Conservation (phyloP, 768 basidiomycete species). For the Kwoniella europaea region DNA sequence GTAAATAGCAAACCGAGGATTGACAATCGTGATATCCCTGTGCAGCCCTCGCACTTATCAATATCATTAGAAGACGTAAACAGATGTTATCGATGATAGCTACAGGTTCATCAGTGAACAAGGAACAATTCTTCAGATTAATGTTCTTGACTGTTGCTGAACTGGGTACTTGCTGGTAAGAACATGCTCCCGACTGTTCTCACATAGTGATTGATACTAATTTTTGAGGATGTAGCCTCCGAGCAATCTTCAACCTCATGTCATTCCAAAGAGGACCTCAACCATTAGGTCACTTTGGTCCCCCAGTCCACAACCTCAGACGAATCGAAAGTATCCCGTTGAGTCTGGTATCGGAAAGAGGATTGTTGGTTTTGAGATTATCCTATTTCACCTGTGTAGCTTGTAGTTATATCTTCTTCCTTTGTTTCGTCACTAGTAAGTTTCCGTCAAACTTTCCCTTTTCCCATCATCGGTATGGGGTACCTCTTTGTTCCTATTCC, state of each 20-base stretch:
- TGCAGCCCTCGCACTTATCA: conserved; percentile 51
- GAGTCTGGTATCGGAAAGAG: conserved; percentile 19
- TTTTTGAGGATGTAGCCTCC: conserved; percentile 31
- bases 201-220: not conserved
- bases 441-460: not conserved
- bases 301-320: conserved; percentile 34
- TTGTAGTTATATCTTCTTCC: conserved; percentile 52
- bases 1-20: too few species aligned
- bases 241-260: conserved; percentile 55
- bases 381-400: conserved; percentile 52
- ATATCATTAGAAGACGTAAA: conserved; percentile 49
- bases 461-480: too few species aligned
- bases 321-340: conserved; percentile 37
- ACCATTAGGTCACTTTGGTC: conserved; percentile 40
- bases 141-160: conserved; percentile 48
- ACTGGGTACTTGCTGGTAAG: conserved; percentile 50
- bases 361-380: conserved; percentile 31
- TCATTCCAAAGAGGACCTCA: conserved; percentile 50
- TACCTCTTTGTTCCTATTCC: too few species aligned
- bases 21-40: too few species aligned
- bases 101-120: conserved; percentile 42
- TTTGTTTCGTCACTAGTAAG: conserved; percentile 56
- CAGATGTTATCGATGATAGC: conserved; percentile 51
- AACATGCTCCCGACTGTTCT: not conserved
- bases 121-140: conserved; percentile 51